phyloP scores from a whole-genome alignment of 2,329 filamentous ascomycete species.

The Fusarium sp. region DNA sequence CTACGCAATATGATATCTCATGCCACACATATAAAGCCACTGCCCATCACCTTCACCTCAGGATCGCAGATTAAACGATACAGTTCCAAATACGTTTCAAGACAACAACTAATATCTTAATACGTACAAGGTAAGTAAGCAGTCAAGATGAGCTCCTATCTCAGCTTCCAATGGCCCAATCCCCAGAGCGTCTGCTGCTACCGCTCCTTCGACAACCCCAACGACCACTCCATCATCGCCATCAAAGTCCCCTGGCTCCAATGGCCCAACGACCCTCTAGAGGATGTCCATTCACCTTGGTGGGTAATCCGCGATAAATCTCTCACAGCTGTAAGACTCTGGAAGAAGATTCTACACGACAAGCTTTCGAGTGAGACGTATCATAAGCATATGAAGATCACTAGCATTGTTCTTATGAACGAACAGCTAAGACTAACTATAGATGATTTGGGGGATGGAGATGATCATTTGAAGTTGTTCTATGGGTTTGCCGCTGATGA shows the following conservation, averaged over 20 bases:
- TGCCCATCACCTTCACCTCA: background rate
- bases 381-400: conserved; percentile 2
- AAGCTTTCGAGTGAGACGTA: conserved; percentile 6
- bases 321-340: background rate
- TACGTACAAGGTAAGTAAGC: background rate
- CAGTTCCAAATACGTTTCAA: background rate
- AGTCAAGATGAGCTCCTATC: background rate
- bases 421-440: conserved; percentile 16
- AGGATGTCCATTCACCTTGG: background rate
- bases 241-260: conserved; percentile 22
- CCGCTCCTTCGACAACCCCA: conserved; percentile 12
- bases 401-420: conserved; percentile 17
- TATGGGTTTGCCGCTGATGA: conserved; percentile 27
- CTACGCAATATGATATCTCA: too few relatives aligned
- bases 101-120: background rate
- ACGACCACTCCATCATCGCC: conserved; percentile 7
- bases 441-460: background rate
- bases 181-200: conserved; percentile 5
- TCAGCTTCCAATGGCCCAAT: conserved; percentile 16
- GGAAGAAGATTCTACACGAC: background rate
- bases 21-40: background rate
- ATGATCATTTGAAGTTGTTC: conserved; percentile 16
- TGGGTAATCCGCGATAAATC: conserved; percentile 4
- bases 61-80: background rate
- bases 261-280: conserved; percentile 14